phyloP scores from a whole-genome alignment of 2,329 filamentous ascomycete species.

The Periconia sp. region DNA sequence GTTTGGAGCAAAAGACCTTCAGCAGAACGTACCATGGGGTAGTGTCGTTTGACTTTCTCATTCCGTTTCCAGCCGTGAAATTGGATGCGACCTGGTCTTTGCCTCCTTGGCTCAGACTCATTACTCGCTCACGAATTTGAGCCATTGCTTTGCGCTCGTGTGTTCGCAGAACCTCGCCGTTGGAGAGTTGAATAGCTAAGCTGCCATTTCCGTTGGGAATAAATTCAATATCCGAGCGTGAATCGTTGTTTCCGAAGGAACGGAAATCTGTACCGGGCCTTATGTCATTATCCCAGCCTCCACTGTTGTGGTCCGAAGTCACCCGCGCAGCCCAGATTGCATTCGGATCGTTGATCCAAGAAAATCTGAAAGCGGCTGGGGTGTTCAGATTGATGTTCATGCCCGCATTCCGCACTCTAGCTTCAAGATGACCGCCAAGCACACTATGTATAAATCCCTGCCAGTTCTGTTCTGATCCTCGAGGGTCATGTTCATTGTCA shows the following conservation, averaged over 20 bases:
- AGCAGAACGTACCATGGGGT: background rate
- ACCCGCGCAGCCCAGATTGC: background rate
- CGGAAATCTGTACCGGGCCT: too few relatives aligned
- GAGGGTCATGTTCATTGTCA: background rate
- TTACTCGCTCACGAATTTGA: background rate
- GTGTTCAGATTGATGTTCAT: background rate
- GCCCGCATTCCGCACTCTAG: background rate
- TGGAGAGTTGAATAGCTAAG: background rate
- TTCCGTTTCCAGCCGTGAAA: too few relatives aligned
- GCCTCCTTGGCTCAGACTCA: background rate
- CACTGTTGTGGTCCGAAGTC: background rate
- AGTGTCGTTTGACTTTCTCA: background rate
- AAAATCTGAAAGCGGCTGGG: background rate
- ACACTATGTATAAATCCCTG: constrained; percentile 4
- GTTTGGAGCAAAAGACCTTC: background rate
- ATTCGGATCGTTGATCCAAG: background rate
- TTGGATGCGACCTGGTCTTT: background rate
- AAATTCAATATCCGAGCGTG: background rate
- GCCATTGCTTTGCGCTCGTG: background rate
- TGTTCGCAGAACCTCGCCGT: background rate
- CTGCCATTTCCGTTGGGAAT: background rate
- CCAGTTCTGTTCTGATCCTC: constrained; percentile 11
- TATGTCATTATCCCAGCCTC: too few relatives aligned
- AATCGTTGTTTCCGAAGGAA: background rate
- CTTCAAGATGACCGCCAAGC: constrained; percentile 1